Base-by-base conservation (phyloP, 371 early-diverging fungal species). In the Dinochytrium kinnereticum region DNA sequence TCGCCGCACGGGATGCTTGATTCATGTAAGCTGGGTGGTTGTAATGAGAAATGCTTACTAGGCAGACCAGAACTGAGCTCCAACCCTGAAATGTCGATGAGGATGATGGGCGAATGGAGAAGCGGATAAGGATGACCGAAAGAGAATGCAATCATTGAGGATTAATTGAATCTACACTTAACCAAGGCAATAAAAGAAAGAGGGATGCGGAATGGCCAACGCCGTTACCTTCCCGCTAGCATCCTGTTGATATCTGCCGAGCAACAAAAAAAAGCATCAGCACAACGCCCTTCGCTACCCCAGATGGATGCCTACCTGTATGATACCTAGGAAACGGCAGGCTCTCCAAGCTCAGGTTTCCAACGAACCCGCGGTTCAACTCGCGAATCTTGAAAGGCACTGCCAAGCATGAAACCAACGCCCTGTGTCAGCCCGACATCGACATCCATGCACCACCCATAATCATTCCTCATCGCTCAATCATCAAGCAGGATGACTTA, bases 61-160 rank as follows among this genome's bases (percentile, higher is more conserved):
- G 0, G 88, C 83, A 69, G 87, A 86, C 92, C 92, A 91, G 51
- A 91, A 87, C 69, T 90, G 89, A 0, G 82, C 89, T 0, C 83
- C 82, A 7, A 91, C 74, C 40, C 82, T 84, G 24, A 19, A 24
- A 10, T 7, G 0, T 55, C 3, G 0, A 51, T 1, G 34, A 38
- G 44, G 26, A 21, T 57, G 21, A 57, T 73, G 53, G 38, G n/a
- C 7, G 21, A 36, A 44, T 44, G 49, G 10, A 44, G 21, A 44
- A 44, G 49, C 10, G 21, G 49, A 44, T 10, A 44, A 13, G 49
- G 5, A n/a, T n/a, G n/a, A n/a, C n/a, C n/a, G n/a, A n/a, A n/a
- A n/a, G n/a, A n/a, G n/a, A n/a, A n/a, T n/a, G n/a, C n/a, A n/a
- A n/a, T n/a, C n/a, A n/a, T n/a, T n/a, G n/a, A n/a, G n/a, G n/a